These are phyloP conservation scores for Croton laevigatus DNA, from an alignment of 441 rosid species.

Conservation along the genomic window DNA sequence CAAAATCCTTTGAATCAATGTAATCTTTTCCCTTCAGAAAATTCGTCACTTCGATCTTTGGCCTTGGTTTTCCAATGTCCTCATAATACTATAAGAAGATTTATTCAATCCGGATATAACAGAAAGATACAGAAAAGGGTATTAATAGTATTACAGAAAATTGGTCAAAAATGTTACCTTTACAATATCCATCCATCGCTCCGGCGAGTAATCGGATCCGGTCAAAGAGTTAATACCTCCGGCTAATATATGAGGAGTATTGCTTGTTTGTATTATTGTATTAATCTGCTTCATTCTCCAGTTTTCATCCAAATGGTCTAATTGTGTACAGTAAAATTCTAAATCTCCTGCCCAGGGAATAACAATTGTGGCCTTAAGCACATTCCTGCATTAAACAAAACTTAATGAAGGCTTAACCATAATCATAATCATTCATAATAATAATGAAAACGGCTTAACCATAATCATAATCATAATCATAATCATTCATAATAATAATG, in stretches of 20 bases:
- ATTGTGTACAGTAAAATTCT: constrained; percentile 76
- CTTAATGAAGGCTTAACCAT: not conserved
- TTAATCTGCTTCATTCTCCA: constrained; percentile 89
- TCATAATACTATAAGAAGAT: constrained; percentile 59
- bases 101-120: not conserved
- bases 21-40: constrained; percentile 60
- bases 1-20: constrained; percentile 62
- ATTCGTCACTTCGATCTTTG: constrained; percentile 63
- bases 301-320: constrained; percentile 83
- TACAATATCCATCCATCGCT: constrained; percentile 85
- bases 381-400: constrained; percentile 51
- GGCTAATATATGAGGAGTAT: constrained; percentile 61
- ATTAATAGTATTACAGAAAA: too few species aligned
- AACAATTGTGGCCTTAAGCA: constrained; percentile 68
- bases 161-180: constrained; percentile 37
- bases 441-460: too few species aligned
- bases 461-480: not conserved
- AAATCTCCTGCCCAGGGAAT: constrained; percentile 88
- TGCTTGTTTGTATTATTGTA: constrained; percentile 51
- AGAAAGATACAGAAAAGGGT: not conserved
- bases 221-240: constrained; percentile 79
- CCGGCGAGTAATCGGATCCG: constrained; percentile 68
- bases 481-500: too few species aligned
- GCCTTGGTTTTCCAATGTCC: constrained; percentile 83
- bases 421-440: not conserved